Evolutionary conservation across 2,329 filamentous ascomycete genomes (phyloP).

Genomic region (Aspergillus thermomutatus): DNA sequence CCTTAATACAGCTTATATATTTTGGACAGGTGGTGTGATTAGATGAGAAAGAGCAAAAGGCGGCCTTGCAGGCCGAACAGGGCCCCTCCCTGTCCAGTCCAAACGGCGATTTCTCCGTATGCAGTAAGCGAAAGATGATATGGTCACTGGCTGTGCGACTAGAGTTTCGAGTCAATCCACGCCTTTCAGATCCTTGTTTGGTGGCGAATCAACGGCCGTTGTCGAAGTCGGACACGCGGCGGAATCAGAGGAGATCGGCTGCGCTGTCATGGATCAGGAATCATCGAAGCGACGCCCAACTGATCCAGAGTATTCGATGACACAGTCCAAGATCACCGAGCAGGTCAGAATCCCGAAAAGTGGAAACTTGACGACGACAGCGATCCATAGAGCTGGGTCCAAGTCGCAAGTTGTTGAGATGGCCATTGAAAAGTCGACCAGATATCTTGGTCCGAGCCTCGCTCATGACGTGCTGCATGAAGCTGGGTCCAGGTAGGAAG

Average conservation of each 20-base stretch:
- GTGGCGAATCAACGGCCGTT: conserved; percentile 10
- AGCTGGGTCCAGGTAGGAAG: neutral
- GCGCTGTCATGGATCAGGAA: conserved; percentile 1
- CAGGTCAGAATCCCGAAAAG: neutral
- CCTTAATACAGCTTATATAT: neutral
- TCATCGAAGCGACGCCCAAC: neutral
- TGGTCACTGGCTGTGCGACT: conserved; percentile 15
- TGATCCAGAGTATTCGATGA: neutral
- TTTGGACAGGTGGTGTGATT: neutral
- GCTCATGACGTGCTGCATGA: conserved; percentile 3
- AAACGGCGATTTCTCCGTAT: conserved; percentile 8
- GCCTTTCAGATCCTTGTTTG: conserved; percentile 7
- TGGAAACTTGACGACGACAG: neutral
- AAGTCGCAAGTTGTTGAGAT: conserved; percentile 5
- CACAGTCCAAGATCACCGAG: neutral
- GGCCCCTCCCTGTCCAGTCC: conserved; percentile 16
- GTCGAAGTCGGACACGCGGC: conserved; percentile 1
- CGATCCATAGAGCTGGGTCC: conserved; percentile 12
- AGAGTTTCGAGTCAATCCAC: conserved; percentile 12
- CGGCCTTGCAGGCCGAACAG: conserved; percentile 10
- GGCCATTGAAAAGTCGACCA: conserved; percentile 15
- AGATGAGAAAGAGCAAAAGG: conserved; percentile 2
- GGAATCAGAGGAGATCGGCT: conserved; percentile 6
- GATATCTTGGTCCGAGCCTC: conserved; percentile 11
- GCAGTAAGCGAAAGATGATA: conserved; percentile 9